Evolutionary conservation across 371 early-diverging fungal genomes (phyloP), one percentile per base, ranked within the genome.

Genomic region (Rhizopus sp.): DNA sequence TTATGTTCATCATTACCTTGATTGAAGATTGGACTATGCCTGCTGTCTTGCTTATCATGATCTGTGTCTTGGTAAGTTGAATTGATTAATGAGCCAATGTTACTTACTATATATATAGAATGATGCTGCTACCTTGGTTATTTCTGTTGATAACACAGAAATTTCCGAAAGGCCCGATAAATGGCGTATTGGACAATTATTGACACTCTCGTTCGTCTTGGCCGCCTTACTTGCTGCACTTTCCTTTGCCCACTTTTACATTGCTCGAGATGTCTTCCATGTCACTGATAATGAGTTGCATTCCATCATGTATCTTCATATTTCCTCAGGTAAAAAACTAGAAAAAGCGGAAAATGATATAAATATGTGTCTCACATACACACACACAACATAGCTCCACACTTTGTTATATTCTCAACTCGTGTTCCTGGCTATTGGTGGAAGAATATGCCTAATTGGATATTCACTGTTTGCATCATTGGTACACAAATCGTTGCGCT

Each of bases 371-470:
- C n/a, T 32, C 13, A 47, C 30, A 23, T 54, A n/a, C 33, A 15
- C 23, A 0, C 10, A 3, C 23, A 0, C 10, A 3, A n/a, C 49
- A n/a, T 59, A 77, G 89, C 89, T 53, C 96, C 96, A 46, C 95
- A 96, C 77, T 96, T 96, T 80, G 92, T 93, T 31, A 96, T 96
- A 70, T 96, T 96, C 71, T 93, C 94, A n/a, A 96, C 96, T 7
- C 88, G 96, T 60, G 71, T 95, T 13, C 80, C 89, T n/a, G 86
- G 88, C n/a, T 90, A 87, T 73, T 94, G 93, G 81, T 96, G 91
- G 89, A 86, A 85, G 59, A 90, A 85, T 58, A 70, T 88, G 55
- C 96, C 96, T 12, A 88, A 89, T 16, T 78, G 80, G 77, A 70
- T 81, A 32, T 96, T 96, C 69, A 86, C 89, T 0, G 59, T 80